These are phyloP conservation scores for Tremella mesenterica DNA, from an alignment of 768 basidiomycete genomes.

Conservation along the genomic window DNA sequence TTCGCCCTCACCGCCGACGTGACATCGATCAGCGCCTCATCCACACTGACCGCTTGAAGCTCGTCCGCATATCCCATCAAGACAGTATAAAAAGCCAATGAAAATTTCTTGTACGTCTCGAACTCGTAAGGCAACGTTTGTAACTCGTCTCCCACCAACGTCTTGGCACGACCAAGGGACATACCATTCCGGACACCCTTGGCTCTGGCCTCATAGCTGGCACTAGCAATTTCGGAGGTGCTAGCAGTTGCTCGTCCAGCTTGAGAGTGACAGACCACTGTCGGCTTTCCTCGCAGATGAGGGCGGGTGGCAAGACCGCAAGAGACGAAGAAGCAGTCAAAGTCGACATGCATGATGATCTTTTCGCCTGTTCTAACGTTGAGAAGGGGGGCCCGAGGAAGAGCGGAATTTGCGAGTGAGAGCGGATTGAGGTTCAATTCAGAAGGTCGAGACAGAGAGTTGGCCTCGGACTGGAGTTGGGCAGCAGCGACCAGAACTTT, in stretches of 20 bases:
- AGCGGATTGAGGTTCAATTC: conserved; percentile 12
- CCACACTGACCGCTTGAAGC: conserved; percentile 88
- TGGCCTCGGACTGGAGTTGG: conserved; percentile 52
- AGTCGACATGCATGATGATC: conserved; percentile 52
- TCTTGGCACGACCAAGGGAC: conserved; percentile 50
- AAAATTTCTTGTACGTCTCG: conserved; percentile 78
- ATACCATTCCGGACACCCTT: conserved; percentile 90
- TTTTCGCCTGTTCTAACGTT: conserved; percentile 44
- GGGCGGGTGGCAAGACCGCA: conserved; percentile 75
- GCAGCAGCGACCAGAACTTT: conserved; percentile 69
- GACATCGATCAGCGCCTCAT: conserved; percentile 90
- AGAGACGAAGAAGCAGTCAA: conserved; percentile 94
- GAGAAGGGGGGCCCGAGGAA: conserved; percentile 19
- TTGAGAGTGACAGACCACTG: conserved; percentile 93
- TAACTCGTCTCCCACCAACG: conserved; percentile 32
- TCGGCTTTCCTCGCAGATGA: conserved; percentile 73
- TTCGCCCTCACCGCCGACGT: conserved; percentile 48
- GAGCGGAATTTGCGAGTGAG: conserved; percentile 30
- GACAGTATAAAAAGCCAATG: conserved; percentile 83
- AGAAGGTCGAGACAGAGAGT: conserved; percentile 22
- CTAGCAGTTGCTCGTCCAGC: conserved; percentile 69
- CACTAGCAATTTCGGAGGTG: conserved; percentile 79
- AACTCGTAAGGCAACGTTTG: conserved; percentile 65
- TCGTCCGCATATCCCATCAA: conserved; percentile 83
- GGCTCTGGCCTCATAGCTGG: conserved; percentile 83